Evolutionary conservation across 371 early-diverging fungal species (phyloP).

Genomic region (Umbelopsis sp.): DNA sequence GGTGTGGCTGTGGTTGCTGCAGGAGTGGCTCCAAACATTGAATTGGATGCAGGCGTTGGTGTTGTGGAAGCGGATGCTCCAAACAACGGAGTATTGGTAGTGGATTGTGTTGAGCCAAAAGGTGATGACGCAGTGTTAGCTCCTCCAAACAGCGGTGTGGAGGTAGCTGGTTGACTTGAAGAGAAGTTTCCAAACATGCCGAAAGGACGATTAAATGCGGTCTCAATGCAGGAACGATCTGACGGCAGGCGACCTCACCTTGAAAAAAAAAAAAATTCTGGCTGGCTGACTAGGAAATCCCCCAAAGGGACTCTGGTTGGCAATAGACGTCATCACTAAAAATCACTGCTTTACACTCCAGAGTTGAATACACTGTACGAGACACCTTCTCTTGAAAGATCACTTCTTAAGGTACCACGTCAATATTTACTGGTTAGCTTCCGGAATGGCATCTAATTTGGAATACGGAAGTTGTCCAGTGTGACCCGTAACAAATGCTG

Average conservation of each 20-base stretch:
- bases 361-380: no score
- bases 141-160: not conserved
- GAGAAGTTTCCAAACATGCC: not conserved
- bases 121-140: not conserved
- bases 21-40: slow-evolving; percentile 1
- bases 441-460: no score
- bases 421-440: no score
- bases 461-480: no score
- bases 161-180: not conserved
- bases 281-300: no score
- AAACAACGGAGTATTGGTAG: not conserved
- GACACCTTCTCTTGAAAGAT: no score
- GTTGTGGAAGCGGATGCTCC: slow-evolving; percentile 1
- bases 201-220: not conserved
- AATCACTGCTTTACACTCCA: no score
- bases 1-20: not conserved
- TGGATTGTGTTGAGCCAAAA: not conserved
- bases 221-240: not conserved
- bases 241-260: not conserved
- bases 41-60: not conserved
- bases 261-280: not conserved
- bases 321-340: no score
- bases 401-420: no score
- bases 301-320: no score
- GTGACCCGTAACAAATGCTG: no score